phyloP scores from a whole-genome alignment of 345 rosid species.

The Citrus cavaleriei region DNA sequence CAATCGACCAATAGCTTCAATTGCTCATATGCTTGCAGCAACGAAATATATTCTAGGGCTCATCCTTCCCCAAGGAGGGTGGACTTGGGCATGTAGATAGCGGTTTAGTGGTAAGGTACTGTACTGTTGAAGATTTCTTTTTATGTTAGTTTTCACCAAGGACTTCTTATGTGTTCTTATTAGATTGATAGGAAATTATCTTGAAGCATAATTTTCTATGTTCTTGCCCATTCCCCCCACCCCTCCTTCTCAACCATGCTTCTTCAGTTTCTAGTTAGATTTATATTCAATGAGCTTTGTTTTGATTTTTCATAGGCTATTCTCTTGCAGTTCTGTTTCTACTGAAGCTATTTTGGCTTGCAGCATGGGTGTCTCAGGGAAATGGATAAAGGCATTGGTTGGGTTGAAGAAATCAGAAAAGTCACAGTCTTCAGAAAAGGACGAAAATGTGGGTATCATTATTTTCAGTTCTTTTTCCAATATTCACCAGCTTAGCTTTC shows the following conservation, averaged over 20 bases:
- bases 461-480: background rate
- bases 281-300: background rate
- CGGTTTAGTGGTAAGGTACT: background rate
- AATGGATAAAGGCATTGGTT: slow-evolving; percentile 92
- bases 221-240: background rate
- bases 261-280: background rate
- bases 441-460: slow-evolving; percentile 51
- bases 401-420: slow-evolving; percentile 78
- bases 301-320: slow-evolving; percentile 12
- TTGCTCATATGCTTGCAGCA: background rate
- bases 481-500: background rate
- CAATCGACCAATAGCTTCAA: background rate
- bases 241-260: background rate
- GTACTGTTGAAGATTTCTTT: background rate
- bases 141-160: background rate
- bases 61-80: background rate
- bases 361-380: slow-evolving; percentile 88
- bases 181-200: background rate
- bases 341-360: slow-evolving; percentile 14
- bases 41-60: background rate
- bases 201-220: background rate
- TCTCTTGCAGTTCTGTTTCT: slow-evolving; percentile 26
- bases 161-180: background rate
- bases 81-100: background rate
- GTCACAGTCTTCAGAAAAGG: slow-evolving; percentile 61